These are phyloP conservation scores for Aspergillus candidus DNA, from an alignment of 2,329 filamentous ascomycete genomes.

Conservation along the genomic window DNA sequence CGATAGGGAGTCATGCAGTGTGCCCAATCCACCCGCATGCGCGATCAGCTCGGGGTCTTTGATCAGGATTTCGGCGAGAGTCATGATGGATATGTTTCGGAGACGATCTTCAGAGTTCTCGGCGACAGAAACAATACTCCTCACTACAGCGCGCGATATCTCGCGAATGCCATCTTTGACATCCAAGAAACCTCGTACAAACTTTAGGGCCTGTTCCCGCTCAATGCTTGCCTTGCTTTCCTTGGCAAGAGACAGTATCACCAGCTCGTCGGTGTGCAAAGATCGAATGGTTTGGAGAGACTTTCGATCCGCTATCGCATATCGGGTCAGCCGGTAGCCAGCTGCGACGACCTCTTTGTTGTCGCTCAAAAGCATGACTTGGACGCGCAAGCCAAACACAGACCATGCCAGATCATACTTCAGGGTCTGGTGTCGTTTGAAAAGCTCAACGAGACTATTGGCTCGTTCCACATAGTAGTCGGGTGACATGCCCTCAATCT, in stretches of 20 bases:
- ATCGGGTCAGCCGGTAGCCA: slow-evolving; percentile 86
- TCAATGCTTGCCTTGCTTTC: slow-evolving; percentile 96
- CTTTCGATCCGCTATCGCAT: slow-evolving; percentile 85
- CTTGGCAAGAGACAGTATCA: slow-evolving; percentile 87
- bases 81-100: slow-evolving; percentile 85
- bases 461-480: slow-evolving; percentile 94
- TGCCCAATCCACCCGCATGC: slow-evolving; percentile 74
- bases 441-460: slow-evolving; percentile 91
- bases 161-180: slow-evolving; percentile 88
- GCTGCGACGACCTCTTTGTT: slow-evolving; percentile 93
- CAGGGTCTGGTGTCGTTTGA: slow-evolving; percentile 83
- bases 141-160: slow-evolving; percentile 76
- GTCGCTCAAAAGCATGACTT: slow-evolving; percentile 92
- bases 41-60: slow-evolving; percentile 76
- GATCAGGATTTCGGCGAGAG: slow-evolving; percentile 83
- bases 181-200: slow-evolving; percentile 89
- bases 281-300: slow-evolving; percentile 83
- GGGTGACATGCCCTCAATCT: slow-evolving; percentile 77
- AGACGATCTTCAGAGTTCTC: slow-evolving; percentile 80
- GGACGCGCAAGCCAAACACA: slow-evolving; percentile 86
- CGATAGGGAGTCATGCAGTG: slow-evolving; percentile 83
- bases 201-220: slow-evolving; percentile 93
- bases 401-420: slow-evolving; percentile 98
- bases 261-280: slow-evolving; percentile 85
- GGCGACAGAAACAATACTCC: slow-evolving; percentile 84